Evolutionary conservation across 306 rosid genomes (phyloP), one percentile per base, ranked within the genome.

Genomic region (Begonia masoniana): DNA sequence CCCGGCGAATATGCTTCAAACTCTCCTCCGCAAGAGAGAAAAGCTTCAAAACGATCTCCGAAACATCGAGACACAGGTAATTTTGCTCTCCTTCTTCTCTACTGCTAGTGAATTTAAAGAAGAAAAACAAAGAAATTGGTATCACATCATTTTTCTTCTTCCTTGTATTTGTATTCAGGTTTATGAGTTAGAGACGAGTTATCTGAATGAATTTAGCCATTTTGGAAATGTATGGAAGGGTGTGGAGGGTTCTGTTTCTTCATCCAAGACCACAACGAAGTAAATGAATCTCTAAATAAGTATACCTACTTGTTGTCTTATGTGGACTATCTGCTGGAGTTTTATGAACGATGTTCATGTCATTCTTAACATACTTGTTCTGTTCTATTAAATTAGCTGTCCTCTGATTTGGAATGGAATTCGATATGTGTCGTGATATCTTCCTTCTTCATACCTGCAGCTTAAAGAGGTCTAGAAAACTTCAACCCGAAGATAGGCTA

Each of bases 131-230:
- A 6, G 47, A 43, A 13, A 10, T 43, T 43, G 2, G 35, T 26
- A 26, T 26, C 35, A 2, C 35, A 26, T 26, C 35, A 26, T 26
- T 26, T 26, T 0, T 31, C 24, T 21, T 21, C 3, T 21, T 21
- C 24, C 24, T 21, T 2, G 2, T 21, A 21, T 21, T 21, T 21
- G 24, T 21, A 21, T 43, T 43, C 15, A 45, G 49, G 49, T 45
- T 45, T 45, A 45, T 10, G 49, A 45, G 15, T 45, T 45, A 45
- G 49, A 45, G 49, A 45, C 49, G 49, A 45, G 49, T n/a, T 45
- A 10, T n/a, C 15, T 45, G 15, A 11, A 45, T 10, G 49, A 45
- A 3, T 45, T n/a, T 45, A 45, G 49, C 49, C 15, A 45, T n/a
- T 45, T 45, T 10, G 49, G 49, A 6, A 45, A 45, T 45, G 49